Evolutionary conservation across 441 rosid species (phyloP), one percentile per base, ranked within the genome.

Genomic region (Adansonia rubrostipa): DNA sequence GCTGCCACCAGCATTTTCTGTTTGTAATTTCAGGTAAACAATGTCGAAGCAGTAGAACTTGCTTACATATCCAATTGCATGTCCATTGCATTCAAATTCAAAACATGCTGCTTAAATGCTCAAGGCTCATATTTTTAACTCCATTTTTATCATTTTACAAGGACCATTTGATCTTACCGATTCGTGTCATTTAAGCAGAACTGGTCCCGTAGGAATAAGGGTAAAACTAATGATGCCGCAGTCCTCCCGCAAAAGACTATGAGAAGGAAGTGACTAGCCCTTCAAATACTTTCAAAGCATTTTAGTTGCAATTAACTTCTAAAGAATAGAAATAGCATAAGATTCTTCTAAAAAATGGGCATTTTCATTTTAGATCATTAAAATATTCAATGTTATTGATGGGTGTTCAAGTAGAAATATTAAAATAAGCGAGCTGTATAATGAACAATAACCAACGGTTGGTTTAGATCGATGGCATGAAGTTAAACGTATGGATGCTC

Each of bases 1-100:
- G 79, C 79, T 77, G 74, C 28, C 19, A 20, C 44, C 72, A 28
- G 72, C 71, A 47, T 48, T 63, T 62, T 47, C 36, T 72, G 42
- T 15, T 40, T n/a, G 64, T 40, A 64, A 22, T 9, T 20, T 62
- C 3, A 0, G 4, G 53, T 44, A 73, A 73, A 20, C 77, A 5
- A 10, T 58, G 77, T 9, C 61, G 0, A 6, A 22, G 14, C n/a
- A n/a, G 19, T 15, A 69, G n/a, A 69, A 47, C 57, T 69, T 69
- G 5, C 53, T 67, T 44, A 19, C 45, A 20, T 42, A 42, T 63
- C n/a, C 50, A 65, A 4, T 42, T 40, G 14, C 24, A 42, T 42
- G 42, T 65, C 7, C 20, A 3, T 10, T 36, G 42, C 42, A 36
- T 36, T 36, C 42, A 36, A 36, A 36, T 36, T 36, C 42, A 36